Conservation (phyloP, 805 yeast genomes). For the Myxozyma lipomycoides region DNA sequence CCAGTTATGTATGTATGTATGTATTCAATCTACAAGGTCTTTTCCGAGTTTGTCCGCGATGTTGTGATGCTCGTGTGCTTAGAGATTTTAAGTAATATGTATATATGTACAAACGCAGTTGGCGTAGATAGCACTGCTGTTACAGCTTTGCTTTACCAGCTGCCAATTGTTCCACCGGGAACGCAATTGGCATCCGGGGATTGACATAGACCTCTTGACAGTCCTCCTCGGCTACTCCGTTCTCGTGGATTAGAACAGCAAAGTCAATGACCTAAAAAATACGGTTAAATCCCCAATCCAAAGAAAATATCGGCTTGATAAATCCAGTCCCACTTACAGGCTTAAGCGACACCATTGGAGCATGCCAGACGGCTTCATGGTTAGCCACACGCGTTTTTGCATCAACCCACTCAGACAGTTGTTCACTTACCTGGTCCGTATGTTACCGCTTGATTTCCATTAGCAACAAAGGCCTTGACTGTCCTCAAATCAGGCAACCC, state of each 20-base stretch:
- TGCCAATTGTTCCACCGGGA: neutral
- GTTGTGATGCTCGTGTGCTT: too few species aligned
- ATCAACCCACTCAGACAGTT: too few species aligned
- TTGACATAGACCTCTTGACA: conserved; percentile 61
- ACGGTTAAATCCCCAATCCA: neutral
- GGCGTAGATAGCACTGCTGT: too few species aligned
- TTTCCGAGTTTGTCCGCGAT: too few species aligned
- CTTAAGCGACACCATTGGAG: conserved; percentile 87
- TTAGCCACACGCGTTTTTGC: too few species aligned
- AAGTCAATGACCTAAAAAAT: conserved; percentile 53
- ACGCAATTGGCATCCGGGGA: neutral
- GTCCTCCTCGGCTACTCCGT: conserved; percentile 72
- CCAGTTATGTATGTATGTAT: too few species aligned
- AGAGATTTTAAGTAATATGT: too few species aligned
- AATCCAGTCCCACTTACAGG: conserved; percentile 38
- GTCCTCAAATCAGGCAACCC: conserved; percentile 60
- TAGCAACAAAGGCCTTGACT: conserved; percentile 65
- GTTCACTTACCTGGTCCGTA: conserved; percentile 28
- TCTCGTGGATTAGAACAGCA: conserved; percentile 84
- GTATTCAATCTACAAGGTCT: too few species aligned
- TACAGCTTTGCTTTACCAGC: neutral
- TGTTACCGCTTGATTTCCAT: conserved; percentile 84
- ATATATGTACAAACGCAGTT: too few species aligned
- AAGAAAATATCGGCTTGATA: too few species aligned
- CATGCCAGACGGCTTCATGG: conserved; percentile 92